Percentiles rank a stretch among this genome's conserved stretches.
Evolutionary conservation across 306 rosid genomes (phyloP).

Genomic region (Sesbania bispinosa): DNA sequence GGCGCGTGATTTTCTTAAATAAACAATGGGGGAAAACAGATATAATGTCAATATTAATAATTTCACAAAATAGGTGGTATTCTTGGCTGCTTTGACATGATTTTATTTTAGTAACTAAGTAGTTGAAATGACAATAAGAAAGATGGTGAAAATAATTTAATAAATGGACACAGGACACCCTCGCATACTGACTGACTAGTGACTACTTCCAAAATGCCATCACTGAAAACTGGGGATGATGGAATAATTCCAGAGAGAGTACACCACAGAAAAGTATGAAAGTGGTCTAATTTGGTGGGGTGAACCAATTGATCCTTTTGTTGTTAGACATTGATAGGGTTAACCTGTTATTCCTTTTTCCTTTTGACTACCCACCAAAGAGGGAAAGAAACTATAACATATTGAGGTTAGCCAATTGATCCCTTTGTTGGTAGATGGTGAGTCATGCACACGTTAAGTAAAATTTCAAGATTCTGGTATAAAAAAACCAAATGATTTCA

Average conservation of each 20-base stretch:
- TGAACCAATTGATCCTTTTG: neutral
- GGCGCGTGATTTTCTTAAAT: neutral
- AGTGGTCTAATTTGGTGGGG: neutral
- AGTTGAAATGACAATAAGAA: neutral
- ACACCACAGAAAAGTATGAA: neutral
- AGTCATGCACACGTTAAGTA: neutral
- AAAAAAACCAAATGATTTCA: neutral
- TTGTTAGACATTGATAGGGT: neutral
- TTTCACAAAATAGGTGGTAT: neutral
- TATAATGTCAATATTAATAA: neutral
- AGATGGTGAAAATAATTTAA: neutral
- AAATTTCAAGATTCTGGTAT: neutral
- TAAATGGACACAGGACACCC: neutral
- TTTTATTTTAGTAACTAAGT: neutral
- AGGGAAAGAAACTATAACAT: too few relatives aligned
- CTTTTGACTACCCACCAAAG: neutral
- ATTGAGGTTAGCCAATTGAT: neutral
- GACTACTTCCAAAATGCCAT: neutral
- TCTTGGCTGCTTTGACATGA: neutral
- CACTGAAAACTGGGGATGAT: neutral
- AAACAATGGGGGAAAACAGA: neutral
- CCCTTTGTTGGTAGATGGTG: constrained; percentile 4
- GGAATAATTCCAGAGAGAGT: neutral
- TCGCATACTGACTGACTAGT: too few relatives aligned
- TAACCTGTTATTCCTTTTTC: neutral